Conservation (phyloP, 2,329 filamentous ascomycete genomes). For the Aspergillus niger region DNA sequence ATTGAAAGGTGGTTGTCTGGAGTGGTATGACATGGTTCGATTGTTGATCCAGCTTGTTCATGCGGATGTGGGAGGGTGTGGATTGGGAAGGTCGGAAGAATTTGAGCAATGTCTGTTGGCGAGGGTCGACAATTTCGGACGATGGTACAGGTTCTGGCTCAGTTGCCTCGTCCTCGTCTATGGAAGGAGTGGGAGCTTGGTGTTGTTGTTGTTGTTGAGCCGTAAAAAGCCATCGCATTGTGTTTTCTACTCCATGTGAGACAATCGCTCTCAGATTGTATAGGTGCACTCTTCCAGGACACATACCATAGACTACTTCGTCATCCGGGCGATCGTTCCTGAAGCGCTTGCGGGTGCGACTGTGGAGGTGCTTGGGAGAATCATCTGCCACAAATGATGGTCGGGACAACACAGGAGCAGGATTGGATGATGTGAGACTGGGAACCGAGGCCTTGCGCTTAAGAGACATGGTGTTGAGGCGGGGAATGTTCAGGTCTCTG, state of each 20-base stretch:
- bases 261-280: neutral
- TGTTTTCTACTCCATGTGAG: conserved; percentile 41
- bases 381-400: conserved; percentile 35
- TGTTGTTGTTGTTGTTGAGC: conserved; percentile 39
- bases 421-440: conserved; percentile 44
- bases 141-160: conserved; percentile 28
- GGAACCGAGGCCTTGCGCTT: conserved; percentile 63
- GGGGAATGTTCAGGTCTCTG: neutral
- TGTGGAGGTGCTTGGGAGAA: conserved; percentile 50
- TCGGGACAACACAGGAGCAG: conserved; percentile 25
- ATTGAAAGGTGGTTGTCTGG: conserved; percentile 23
- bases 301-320: conserved; percentile 56
- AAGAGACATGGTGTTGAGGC: conserved; percentile 50
- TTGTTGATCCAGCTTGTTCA: conserved; percentile 19
- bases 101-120: conserved; percentile 43
- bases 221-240: conserved; percentile 45
- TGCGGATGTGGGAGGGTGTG: conserved; percentile 20
- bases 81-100: conserved; percentile 40
- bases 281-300: neutral
- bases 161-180: conserved; percentile 27
- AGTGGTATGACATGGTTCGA: conserved; percentile 22
- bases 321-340: conserved; percentile 61
- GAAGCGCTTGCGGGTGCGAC: conserved; percentile 61
- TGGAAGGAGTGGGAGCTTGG: conserved; percentile 14
- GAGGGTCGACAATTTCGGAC: conserved; percentile 37